These are phyloP conservation scores for Eleusine indica DNA, from an alignment of 176 grass and related monocot species.

Conservation along the genomic window DNA sequence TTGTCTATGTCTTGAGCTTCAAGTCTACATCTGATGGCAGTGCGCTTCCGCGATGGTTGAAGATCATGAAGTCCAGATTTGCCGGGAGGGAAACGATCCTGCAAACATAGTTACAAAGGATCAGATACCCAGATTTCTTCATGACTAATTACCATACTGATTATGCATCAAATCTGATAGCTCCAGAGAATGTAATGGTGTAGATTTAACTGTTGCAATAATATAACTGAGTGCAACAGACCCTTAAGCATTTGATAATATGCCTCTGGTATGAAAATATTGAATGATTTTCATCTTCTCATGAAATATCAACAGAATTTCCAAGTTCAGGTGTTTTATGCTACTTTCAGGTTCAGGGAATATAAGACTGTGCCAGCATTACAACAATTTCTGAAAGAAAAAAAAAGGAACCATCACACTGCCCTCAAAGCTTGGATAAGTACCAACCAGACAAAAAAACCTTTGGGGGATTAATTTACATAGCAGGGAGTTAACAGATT, in stretches of 20 bases:
- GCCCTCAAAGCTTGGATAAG: neutral
- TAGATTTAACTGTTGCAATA: slow-evolving; percentile 3
- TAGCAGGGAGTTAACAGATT: neutral
- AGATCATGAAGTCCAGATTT: slow-evolving; percentile 96
- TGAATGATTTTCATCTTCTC: neutral
- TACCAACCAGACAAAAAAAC: neutral
- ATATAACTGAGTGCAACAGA: neutral
- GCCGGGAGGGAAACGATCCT: slow-evolving; percentile 81
- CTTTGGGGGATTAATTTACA: neutral
- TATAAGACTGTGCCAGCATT: neutral
- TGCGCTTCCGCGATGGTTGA: slow-evolving; percentile 82
- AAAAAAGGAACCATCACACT: neutral
- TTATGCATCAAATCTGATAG: neutral
- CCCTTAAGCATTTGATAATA: neutral
- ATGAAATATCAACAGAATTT: neutral
- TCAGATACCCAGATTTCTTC: slow-evolving; percentile 14
- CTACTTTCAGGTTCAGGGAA: neutral
- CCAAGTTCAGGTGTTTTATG: neutral
- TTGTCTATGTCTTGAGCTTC: slow-evolving; percentile 69
- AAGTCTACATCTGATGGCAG: slow-evolving; percentile 59
- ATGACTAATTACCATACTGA: neutral
- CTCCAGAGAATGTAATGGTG: neutral
- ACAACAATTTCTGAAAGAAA: neutral
- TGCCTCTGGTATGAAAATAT: neutral
- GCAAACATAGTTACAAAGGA: neutral